Conservation (phyloP, 305 asterid genomes). For the Fraxinus baroniana region DNA sequence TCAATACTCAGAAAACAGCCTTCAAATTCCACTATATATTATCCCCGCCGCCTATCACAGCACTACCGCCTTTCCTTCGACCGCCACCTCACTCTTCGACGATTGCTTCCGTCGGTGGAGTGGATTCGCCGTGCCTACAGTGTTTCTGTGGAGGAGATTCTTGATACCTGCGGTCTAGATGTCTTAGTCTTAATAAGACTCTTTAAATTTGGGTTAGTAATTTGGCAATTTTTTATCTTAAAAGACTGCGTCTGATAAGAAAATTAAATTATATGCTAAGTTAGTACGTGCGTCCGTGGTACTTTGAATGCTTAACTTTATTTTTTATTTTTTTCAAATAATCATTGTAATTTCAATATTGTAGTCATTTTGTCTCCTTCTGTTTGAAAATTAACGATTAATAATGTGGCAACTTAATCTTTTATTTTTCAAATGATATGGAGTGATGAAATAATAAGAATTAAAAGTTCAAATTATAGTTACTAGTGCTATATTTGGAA, state of each 20-base stretch:
- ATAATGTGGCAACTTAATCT: not conserved
- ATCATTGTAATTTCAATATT: not conserved
- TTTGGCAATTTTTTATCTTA: not conserved
- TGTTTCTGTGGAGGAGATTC: slow-evolving; percentile 68
- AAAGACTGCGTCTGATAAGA: not conserved
- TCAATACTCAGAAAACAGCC: slow-evolving; percentile 68
- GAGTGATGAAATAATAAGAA: not conserved
- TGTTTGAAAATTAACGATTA: not conserved
- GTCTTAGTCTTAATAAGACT: slow-evolving; percentile 68
- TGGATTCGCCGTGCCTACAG: slow-evolving; percentile 61
- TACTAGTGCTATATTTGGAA: not conserved
- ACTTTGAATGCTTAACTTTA: too few relatives aligned
- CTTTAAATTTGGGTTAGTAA: slow-evolving; percentile 69
- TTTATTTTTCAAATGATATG: not conserved
- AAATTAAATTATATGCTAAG: not conserved
- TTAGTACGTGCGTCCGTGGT: not conserved
- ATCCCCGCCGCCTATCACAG: slow-evolving; percentile 71
- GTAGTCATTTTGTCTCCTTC: not conserved
- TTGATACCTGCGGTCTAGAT: slow-evolving; percentile 72
- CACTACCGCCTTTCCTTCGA: slow-evolving; percentile 45
- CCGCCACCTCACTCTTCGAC: slow-evolving; percentile 36
- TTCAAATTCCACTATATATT: slow-evolving; percentile 62
- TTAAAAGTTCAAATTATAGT: not conserved
- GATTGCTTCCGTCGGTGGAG: slow-evolving; percentile 57
- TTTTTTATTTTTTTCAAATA: too few relatives aligned